Evolutionary conservation across 164 flowering plant species (phyloP).

Genomic region (Litsea cubeba): DNA sequence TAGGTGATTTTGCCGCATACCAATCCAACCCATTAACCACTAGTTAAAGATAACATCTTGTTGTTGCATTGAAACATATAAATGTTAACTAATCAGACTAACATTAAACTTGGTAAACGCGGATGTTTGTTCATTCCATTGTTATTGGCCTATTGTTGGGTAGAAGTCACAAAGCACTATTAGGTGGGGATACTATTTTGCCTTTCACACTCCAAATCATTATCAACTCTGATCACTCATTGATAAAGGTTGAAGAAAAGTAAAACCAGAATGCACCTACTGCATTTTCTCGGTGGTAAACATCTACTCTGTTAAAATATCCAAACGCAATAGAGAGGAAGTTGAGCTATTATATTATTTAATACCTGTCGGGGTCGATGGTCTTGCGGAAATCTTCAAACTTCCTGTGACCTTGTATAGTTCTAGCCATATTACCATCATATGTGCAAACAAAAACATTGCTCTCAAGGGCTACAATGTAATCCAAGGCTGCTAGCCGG

Average conservation of each 20-base stretch:
- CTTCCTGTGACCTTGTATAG: slow-evolving; percentile 85
- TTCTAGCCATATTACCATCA: slow-evolving; percentile 96
- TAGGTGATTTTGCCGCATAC: neutral
- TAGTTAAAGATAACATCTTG: too few relatives aligned
- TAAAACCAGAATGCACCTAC: neutral
- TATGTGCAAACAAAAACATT: slow-evolving; percentile 85
- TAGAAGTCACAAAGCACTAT: neutral
- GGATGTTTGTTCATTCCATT: neutral
- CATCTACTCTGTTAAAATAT: neutral
- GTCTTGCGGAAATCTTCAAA: slow-evolving; percentile 82
- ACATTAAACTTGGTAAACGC: neutral
- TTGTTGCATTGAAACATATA: neutral
- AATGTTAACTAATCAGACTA: neutral
- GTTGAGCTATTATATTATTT: neutral
- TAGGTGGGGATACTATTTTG: neutral
- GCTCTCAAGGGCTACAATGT: slow-evolving; percentile 77
- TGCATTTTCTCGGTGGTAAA: neutral
- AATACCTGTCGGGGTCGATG: slow-evolving; percentile 73
- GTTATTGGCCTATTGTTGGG: neutral
- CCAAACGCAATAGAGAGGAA: neutral
- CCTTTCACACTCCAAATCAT: neutral
- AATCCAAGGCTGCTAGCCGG: slow-evolving; percentile 84
- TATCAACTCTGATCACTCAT: neutral
- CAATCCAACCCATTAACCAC: too few relatives aligned
- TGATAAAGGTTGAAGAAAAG: too few relatives aligned